Evolutionary conservation across 352 stramenopile species (phyloP), one percentile per base, ranked within the genome.

Genomic region (Pythium aquatile): DNA sequence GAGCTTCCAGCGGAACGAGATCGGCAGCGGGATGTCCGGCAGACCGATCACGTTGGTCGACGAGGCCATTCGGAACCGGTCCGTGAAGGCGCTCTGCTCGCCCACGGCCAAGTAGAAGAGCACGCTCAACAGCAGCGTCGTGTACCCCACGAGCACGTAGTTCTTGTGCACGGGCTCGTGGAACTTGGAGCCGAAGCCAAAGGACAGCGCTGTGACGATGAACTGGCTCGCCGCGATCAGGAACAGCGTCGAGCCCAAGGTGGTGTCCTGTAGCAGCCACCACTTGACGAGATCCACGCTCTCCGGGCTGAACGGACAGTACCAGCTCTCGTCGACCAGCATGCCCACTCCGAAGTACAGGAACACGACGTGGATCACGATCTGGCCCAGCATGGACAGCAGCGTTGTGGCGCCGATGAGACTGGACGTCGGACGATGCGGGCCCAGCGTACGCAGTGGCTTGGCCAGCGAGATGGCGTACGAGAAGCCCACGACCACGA

Each of bases 401-500:
- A 88, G 17, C 16, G 81, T 89, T 24, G 74, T 72, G 0, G 68
- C 39, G 17, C 83, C 81, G 52, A 92, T 60, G 57, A 92, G 56
- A 26, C 73, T 87, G 9, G 77, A 75, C 48, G 79, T 90, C 26
- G 83, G 81, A 2, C 83, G 65, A 40, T 78, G 66, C 11, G 37
- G 57, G 3, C 76, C 79, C 26, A 86, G 66, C 5, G 61, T 68
- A n/a, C 58, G 58, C 47, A 83, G 61, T 2, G 88, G 85, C 55
- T 87, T 74, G 37, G 81, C 77, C 33, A 94, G 68, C 24, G 75
- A 85, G 56, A 96, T 88, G 3, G 74, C 79, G 58, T 88, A 95
- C 39, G 83, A 90, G 35, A 90, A 68, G 0, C 76, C 74, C 9
- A 94, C 77, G 8, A 90, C 63, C 39, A 75, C 81, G 47, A 94